These are phyloP conservation scores for Linum lewisii DNA, from an alignment of 345 rosid species.

Conservation along the genomic window DNA sequence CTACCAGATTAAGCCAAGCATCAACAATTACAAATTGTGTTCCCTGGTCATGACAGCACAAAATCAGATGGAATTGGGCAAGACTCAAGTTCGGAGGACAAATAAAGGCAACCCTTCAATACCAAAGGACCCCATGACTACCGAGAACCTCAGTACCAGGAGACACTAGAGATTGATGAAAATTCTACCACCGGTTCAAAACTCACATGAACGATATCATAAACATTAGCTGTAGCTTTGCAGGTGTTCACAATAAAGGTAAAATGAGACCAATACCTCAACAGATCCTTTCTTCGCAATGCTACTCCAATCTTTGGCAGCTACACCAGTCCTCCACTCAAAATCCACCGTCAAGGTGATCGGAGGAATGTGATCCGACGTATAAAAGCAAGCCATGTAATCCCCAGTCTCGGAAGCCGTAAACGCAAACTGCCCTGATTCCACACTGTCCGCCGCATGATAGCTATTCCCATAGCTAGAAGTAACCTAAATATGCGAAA, in stretches of 20 bases:
- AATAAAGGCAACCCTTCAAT: no score
- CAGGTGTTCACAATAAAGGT: background rate
- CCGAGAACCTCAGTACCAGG: no score
- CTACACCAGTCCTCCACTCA: constrained; percentile 73
- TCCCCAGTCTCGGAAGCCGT: constrained; percentile 58
- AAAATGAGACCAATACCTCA: constrained; percentile 25
- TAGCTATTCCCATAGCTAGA: constrained; percentile 47
- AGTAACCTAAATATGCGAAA: constrained; percentile 32
- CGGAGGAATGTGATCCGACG: constrained; percentile 25
- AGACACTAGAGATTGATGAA: no score
- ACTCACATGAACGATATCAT: background rate
- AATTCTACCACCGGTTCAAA: no score
- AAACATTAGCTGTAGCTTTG: background rate
- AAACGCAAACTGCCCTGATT: constrained; percentile 64
- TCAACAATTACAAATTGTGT: background rate
- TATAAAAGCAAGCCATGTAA: constrained; percentile 55
- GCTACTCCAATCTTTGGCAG: constrained; percentile 66
- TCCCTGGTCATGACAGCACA: no score
- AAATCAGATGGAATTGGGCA: no score
- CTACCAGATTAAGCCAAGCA: background rate
- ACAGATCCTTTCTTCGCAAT: constrained; percentile 67
- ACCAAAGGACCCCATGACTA: no score
- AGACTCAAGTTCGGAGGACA: no score
- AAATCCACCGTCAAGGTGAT: constrained; percentile 40
- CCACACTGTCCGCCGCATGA: constrained; percentile 47